Evolutionary conservation across 2,329 filamentous ascomycete genomes (phyloP), one percentile per base, ranked within the genome.

Genomic region (Neofusicoccum ribis): DNA sequence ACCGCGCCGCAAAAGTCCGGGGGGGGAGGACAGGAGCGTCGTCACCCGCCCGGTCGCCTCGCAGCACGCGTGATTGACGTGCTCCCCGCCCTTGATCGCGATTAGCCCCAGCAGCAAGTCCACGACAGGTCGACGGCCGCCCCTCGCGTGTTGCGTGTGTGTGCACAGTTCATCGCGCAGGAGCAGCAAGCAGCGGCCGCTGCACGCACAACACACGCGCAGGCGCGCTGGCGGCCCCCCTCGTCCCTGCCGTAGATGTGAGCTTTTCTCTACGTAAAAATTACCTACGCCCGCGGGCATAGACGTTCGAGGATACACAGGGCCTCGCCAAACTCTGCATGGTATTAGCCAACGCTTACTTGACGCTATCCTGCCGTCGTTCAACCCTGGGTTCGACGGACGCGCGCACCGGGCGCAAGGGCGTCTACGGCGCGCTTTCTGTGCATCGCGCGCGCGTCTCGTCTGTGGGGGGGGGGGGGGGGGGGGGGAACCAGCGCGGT

Each of bases 251-350:
- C 37, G 37, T 31, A 39, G 11, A 39, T 39, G 37, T 39, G 37
- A 39, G 37, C 31, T 47, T 46, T 46, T 59, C 20, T 59, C 54
- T 46, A 63, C 61, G 61, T 63, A 63, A 63, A 43, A 54, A 46
- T 63, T 63, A 63, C 46, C 61, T 54, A 63, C 47, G 50, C 49
- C 49, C 61, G 61, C 61, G 61, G 61, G 61, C 27, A 20, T 63
- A 63, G 61, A 63, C 49, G 61, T 63, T 63, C 43, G 61, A 63
- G 17, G 61, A 37, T 63, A 27, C 56, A 34, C 56, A 37, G 44
- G n/a, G n/a, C 47, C 34, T 34, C 36, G 36, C 51, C 51, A 43
- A 43, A 56, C 51, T 23, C 52, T 44, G 52, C 43, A 60, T 46
- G 54, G 15, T 23, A 51, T 63, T 63, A 52, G 36, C 49, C 47